These are phyloP conservation scores for Citrus glauca DNA, from an alignment of 345 rosid species.

Conservation along the genomic window DNA sequence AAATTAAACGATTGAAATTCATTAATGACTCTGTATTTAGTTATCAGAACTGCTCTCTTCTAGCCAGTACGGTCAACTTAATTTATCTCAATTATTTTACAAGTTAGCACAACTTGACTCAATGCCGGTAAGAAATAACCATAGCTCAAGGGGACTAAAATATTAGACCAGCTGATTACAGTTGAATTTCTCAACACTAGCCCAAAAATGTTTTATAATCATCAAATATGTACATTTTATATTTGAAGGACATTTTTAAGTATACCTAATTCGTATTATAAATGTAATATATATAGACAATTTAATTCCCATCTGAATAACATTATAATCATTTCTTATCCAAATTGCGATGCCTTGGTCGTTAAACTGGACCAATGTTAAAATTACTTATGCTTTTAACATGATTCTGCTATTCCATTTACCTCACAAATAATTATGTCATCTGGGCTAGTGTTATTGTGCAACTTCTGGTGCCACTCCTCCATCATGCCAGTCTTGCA, in stretches of 20 bases:
- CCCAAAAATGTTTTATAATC: neutral
- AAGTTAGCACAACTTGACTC: neutral
- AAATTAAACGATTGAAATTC: neutral
- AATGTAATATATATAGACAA: neutral
- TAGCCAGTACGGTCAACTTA: neutral
- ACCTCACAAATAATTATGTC: constrained; percentile 50
- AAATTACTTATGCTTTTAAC: neutral
- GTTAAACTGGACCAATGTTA: neutral
- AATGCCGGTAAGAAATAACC: neutral
- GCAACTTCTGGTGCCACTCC: constrained; percentile 54
- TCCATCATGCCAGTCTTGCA: constrained; percentile 50
- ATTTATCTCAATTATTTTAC: neutral
- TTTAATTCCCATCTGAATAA: neutral
- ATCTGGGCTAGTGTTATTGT: constrained; percentile 46
- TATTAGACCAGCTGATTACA: neutral
- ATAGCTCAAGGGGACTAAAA: neutral
- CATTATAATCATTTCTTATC: neutral
- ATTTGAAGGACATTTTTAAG: neutral
- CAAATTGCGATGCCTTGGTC: neutral
- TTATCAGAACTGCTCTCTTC: neutral
- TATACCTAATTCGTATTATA: neutral
- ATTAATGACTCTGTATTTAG: neutral
- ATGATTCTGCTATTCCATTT: constrained; percentile 9
- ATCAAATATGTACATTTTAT: neutral
- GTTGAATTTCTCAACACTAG: neutral